Conservation (phyloP, 306 rosid species). For the Carpinus fangiana region DNA sequence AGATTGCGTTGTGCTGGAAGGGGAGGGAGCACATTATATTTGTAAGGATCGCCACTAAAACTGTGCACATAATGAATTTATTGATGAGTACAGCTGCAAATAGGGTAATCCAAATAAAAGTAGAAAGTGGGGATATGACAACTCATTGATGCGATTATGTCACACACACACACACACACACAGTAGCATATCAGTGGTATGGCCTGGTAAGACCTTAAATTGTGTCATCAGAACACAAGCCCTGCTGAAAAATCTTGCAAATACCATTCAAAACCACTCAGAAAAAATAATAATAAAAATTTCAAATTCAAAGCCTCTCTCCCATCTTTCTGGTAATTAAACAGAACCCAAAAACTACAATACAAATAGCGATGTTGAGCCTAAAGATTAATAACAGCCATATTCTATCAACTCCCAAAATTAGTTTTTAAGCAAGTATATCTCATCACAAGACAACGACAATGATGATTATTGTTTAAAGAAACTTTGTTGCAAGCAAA, state of each 20-base stretch:
- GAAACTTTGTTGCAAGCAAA: conserved; percentile 12
- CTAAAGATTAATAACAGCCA: background rate
- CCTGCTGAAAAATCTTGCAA: background rate
- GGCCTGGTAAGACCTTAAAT: background rate
- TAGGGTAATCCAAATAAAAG: conserved; percentile 2
- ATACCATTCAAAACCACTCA: background rate
- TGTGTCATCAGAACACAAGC: background rate
- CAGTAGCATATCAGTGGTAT: background rate
- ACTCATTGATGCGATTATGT: background rate
- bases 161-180: background rate
- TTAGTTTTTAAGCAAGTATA: background rate
- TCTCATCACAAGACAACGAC: background rate
- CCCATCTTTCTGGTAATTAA: background rate
- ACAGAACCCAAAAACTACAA: background rate
- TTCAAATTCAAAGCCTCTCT: background rate
- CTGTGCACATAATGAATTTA: conserved; percentile 48
- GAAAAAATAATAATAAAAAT: background rate
- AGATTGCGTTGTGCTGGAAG: conserved; percentile 96
- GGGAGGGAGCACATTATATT: conserved; percentile 78
- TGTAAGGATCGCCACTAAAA: conserved; percentile 58
- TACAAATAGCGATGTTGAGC: background rate
- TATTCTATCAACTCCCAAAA: background rate
- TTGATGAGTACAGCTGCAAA: conserved; percentile 10
- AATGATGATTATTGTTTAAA: conserved; percentile 8
- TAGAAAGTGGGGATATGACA: background rate